A percentile compares a stretch with the other conserved stretches of the same genome.
These are phyloP conservation scores for Colletotrichum graminicola DNA, from an alignment of 2,329 filamentous ascomycete species.

Conservation along the genomic window DNA sequence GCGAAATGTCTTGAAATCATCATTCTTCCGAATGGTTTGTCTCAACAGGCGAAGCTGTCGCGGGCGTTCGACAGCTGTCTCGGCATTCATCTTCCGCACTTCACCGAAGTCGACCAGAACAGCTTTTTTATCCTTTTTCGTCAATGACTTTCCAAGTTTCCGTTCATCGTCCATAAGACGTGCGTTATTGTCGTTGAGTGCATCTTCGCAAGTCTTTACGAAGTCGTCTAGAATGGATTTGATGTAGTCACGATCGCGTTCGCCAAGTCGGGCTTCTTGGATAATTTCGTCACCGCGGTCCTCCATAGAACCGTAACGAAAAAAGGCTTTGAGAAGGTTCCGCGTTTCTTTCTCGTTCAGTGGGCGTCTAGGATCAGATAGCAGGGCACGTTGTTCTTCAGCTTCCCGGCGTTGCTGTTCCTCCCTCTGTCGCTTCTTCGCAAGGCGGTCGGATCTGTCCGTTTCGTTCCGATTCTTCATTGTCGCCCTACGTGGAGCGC, in stretches of 20 bases:
- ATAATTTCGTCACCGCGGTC: constrained; percentile 90
- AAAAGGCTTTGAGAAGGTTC: constrained; percentile 89
- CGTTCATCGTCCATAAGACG: constrained; percentile 85
- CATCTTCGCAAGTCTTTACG: constrained; percentile 67
- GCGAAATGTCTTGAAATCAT: constrained; percentile 84
- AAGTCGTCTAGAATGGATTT: constrained; percentile 82
- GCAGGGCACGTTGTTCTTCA: constrained; percentile 79
- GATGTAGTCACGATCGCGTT: constrained; percentile 85
- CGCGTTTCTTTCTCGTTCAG: constrained; percentile 93
- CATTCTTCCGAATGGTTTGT: constrained; percentile 73
- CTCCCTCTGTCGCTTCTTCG: constrained; percentile 75
- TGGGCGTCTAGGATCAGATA: constrained; percentile 87
- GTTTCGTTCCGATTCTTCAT: constrained; percentile 70
- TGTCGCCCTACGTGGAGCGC: constrained; percentile 81
- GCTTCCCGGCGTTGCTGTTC: constrained; percentile 78
- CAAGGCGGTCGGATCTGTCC: constrained; percentile 73
- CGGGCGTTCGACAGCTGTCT: constrained; percentile 92
- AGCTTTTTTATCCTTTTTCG: constrained; percentile 98
- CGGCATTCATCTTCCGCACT: constrained; percentile 94
- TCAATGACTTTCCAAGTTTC: constrained; percentile 82
- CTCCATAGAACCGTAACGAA: constrained; percentile 90
- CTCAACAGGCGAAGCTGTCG: constrained; percentile 88
- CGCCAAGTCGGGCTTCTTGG: constrained; percentile 84
- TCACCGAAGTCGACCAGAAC: constrained; percentile 95
- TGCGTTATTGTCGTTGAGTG: constrained; percentile 75